A percentile compares a stretch with the other conserved stretches of the same genome.
Conservation (phyloP, 805 yeast species). For the Komagataella mondaviorum region DNA sequence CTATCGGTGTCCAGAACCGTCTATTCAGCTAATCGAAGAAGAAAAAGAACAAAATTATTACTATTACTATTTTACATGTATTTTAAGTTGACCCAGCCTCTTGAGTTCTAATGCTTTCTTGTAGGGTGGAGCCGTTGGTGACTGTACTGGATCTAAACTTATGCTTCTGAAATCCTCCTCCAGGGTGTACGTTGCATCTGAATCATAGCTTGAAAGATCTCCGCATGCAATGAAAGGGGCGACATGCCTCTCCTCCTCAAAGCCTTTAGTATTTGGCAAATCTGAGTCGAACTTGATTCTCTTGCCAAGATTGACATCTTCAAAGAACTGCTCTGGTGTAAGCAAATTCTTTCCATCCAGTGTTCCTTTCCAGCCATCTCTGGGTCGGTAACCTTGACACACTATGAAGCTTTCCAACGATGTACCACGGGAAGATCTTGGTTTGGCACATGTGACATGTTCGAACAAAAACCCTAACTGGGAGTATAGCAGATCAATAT, state of each 20-base stretch:
- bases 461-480: constrained; percentile 82
- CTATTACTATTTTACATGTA: not conserved
- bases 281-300: constrained; percentile 34
- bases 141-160: constrained; percentile 83
- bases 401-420: constrained; percentile 91
- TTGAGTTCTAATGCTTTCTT: constrained; percentile 83
- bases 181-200: constrained; percentile 84
- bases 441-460: constrained; percentile 87
- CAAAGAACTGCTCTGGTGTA: constrained; percentile 77
- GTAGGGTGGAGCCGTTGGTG: constrained; percentile 96
- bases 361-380: constrained; percentile 72
- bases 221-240: constrained; percentile 97
- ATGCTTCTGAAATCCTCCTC: constrained; percentile 23
- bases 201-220: constrained; percentile 74
- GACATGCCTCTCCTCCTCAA: constrained; percentile 49
- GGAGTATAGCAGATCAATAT: constrained; percentile 86
- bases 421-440: constrained; percentile 89
- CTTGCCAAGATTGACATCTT: constrained; percentile 39
- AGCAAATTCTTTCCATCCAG: constrained; percentile 20
- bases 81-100: constrained; percentile 19
- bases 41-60: not conserved
- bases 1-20: constrained; percentile 9
- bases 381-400: constrained; percentile 77
- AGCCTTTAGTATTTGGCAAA: constrained; percentile 18
- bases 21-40: not conserved